Evolutionary conservation across 768 basidiomycete species (phyloP).

Genomic region (Krasilnikovozyma curviuscula): DNA sequence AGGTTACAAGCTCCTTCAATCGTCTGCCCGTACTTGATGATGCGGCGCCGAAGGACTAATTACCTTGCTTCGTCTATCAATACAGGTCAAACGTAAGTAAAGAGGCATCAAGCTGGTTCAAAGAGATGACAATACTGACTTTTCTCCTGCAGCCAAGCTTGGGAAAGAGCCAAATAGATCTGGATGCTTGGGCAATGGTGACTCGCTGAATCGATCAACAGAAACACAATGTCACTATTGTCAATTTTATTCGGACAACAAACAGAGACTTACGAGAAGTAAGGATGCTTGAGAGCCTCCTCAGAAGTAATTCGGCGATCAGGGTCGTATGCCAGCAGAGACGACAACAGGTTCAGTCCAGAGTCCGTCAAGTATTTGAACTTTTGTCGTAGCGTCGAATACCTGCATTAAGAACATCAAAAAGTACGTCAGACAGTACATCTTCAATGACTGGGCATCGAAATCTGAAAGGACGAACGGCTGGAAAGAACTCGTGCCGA

Average conservation of each 20-base stretch:
- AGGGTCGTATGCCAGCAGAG: conserved; percentile 75
- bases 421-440: background rate
- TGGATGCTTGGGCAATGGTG: conserved; percentile 86
- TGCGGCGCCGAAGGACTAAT: too few relatives aligned
- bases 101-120: too few relatives aligned
- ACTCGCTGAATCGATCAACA: conserved; percentile 40
- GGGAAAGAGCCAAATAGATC: conserved; percentile 92
- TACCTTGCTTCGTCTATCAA: too few relatives aligned
- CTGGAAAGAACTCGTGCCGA: conserved; percentile 32
- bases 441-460: background rate
- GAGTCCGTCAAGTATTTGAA: conserved; percentile 67
- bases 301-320: conserved; percentile 66
- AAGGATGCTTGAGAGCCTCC: conserved; percentile 74
- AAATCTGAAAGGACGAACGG: conserved; percentile 18
- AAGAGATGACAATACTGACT: conserved; percentile 37
- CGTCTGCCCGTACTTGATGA: too few relatives aligned
- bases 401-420: conserved; percentile 17
- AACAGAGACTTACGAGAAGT: conserved; percentile 50
- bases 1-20: too few relatives aligned
- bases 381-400: conserved; percentile 46
- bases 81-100: too few relatives aligned
- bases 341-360: conserved; percentile 66
- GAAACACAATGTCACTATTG: background rate
- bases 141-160: conserved; percentile 87
- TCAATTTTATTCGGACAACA: background rate